Evolutionary conservation across 148 eudicot species (phyloP).

Genomic region (Polygonum maritimum): DNA sequence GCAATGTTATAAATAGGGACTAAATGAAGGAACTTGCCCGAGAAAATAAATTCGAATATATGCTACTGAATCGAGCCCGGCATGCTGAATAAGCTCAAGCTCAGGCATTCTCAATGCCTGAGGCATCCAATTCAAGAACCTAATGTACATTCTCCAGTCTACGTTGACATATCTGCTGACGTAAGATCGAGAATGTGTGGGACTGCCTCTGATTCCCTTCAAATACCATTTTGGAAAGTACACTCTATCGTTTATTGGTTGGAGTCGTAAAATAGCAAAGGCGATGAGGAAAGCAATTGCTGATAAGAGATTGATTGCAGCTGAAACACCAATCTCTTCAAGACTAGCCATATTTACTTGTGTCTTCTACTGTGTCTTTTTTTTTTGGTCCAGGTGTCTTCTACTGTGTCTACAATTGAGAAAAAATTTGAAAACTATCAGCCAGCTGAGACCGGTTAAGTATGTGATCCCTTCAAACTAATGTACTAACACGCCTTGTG

Average conservation of each 20-base stretch:
- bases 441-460: too few relatives aligned
- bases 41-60: constrained; percentile 85
- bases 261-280: constrained; percentile 81
- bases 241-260: constrained; percentile 81
- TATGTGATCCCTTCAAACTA: too few relatives aligned
- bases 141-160: constrained; percentile 55
- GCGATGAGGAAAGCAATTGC: constrained; percentile 72
- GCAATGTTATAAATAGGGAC: not conserved
- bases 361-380: constrained; percentile 25
- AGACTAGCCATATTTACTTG: constrained; percentile 50
- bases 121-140: constrained; percentile 89
- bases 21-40: constrained; percentile 42
- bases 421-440: too few relatives aligned
- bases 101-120: constrained; percentile 95
- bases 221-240: constrained; percentile 97
- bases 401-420: constrained; percentile 15
- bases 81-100: constrained; percentile 88
- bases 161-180: constrained; percentile 60
- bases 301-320: constrained; percentile 58
- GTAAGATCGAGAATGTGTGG: constrained; percentile 37
- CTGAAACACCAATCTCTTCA: constrained; percentile 54
- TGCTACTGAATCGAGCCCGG: constrained; percentile 90
- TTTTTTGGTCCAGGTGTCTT: too few relatives aligned
- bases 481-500: too few relatives aligned
- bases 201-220: constrained; percentile 76